Percentiles rank a stretch among this genome's conserved stretches.
These are phyloP conservation scores for Tolypocladium cylindrosporum DNA, from an alignment of 2,329 filamentous ascomycete species.

Conservation along the genomic window DNA sequence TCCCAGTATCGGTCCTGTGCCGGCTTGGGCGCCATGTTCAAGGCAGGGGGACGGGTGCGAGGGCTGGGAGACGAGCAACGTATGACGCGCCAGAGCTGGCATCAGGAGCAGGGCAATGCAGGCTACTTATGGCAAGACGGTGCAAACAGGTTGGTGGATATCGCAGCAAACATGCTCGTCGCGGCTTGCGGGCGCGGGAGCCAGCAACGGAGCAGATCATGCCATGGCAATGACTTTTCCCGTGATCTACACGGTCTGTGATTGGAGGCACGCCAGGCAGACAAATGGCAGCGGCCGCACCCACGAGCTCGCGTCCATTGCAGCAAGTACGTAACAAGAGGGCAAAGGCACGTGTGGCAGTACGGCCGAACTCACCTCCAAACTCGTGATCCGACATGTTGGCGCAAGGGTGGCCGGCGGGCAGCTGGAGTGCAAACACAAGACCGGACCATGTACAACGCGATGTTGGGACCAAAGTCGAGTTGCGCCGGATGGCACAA, in stretches of 20 bases:
- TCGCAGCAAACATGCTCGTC: background rate
- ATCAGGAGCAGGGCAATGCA: background rate
- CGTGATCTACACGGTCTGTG: background rate
- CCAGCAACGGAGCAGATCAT: background rate
- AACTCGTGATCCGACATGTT: constrained; percentile 59
- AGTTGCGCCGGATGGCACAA: background rate
- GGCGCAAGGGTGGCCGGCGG: background rate
- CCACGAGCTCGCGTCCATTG: background rate
- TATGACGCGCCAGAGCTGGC: background rate
- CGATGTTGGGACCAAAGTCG: background rate
- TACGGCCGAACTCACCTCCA: constrained; percentile 37
- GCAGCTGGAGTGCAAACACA: background rate
- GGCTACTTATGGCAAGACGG: background rate
- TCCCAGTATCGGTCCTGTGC: constrained; percentile 19
- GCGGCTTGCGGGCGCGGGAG: background rate
- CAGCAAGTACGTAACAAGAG: background rate
- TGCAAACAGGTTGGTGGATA: background rate
- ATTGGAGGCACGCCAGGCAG: background rate
- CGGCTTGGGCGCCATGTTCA: background rate
- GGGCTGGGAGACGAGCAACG: background rate
- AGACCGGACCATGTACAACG: background rate
- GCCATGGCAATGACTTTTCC: background rate
- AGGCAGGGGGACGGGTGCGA: background rate
- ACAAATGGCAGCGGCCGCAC: background rate
- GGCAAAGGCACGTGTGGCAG: background rate